phyloP scores from a whole-genome alignment of 768 basidiomycete genomes.

The Suillus americanus region DNA sequence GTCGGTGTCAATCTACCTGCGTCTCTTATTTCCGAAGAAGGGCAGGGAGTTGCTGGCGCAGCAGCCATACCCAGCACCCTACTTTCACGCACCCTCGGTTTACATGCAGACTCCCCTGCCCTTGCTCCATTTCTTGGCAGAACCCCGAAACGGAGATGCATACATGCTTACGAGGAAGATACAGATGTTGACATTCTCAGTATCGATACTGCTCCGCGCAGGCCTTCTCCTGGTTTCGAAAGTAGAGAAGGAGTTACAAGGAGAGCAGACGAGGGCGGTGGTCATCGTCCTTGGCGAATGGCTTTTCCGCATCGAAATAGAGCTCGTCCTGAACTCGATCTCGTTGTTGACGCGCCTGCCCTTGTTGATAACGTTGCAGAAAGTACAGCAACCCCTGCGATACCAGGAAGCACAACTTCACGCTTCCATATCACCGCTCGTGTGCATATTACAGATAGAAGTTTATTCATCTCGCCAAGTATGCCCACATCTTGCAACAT shows the following conservation, averaged over 20 bases:
- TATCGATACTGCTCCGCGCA: constrained; percentile 5
- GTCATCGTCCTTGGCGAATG: constrained; percentile 32
- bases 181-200: constrained; percentile 34
- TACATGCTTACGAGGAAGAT: constrained; percentile 37
- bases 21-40: constrained; percentile 5
- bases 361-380: constrained; percentile 18
- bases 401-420: constrained; percentile 21
- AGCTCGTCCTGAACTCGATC: constrained; percentile 39
- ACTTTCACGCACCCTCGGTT: constrained; percentile 47
- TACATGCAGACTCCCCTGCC: constrained; percentile 50
- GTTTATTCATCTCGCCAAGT: constrained; percentile 44
- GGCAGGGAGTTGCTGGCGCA: not conserved
- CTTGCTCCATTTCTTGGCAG: constrained; percentile 52
- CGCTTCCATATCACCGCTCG: constrained; percentile 50
- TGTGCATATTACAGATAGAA: constrained; percentile 42
- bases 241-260: not conserved
- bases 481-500: constrained; percentile 8
- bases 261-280: not conserved
- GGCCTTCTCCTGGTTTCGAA: not conserved
- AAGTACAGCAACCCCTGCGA: constrained; percentile 3
- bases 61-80: constrained; percentile 32
- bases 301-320: constrained; percentile 40
- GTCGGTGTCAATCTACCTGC: constrained; percentile 36
- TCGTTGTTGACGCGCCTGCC: constrained; percentile 15
- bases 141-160: constrained; percentile 39